Base-by-base conservation (phyloP, 192 early-diverging fungal species). In the Chytriomyces sp. region DNA sequence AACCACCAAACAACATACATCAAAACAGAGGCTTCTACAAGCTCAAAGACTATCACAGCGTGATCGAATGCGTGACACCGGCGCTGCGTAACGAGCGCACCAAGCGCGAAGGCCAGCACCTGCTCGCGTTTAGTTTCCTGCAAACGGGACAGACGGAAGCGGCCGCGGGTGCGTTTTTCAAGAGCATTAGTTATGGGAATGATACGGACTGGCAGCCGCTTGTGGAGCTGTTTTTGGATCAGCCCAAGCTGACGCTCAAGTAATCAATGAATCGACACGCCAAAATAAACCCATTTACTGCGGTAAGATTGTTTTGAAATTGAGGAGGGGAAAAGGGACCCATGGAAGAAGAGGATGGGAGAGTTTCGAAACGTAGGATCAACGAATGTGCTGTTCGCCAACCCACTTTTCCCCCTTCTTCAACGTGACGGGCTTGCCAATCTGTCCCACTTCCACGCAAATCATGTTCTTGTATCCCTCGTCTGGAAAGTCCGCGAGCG, bases 401-500 rank as follows among this genome's bases (percentile, higher is more conserved):
- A 39, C 26, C 62, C 62, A 66, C 61, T 53, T 52, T 40, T 64
- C 36, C 7, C 63, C 62, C 2, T 62, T 33, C 5, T 53, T 52
- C 25, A 74, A 30, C 38, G 44, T 40, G 25, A 74, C 64, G 19
- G 62, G 61, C 26, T 36, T 39, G 10, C 34, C 57, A 64, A 74
- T 62, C 62, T 74, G 67, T 7, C 77, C 69, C 22, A 76, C 88
- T 81, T 98, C 96, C 10, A 96, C 91, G 68, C 96, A 98, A 49
- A 98, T 81, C 93, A 95, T 95, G 25, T 89, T 70, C 64, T 87
- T 81, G 74, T 91, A 96, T 78, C 49, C 94, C 31, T 89, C 89
- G 78, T 96, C 86, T 22, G 80, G 93, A 82, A 97, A 94, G 77
- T 99, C 96, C 10, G 82, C 86, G 91, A 99, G 92, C n/a, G 80